Base-by-base conservation (phyloP, 257 asterid genomes). In the Osmanthus fragrans region DNA sequence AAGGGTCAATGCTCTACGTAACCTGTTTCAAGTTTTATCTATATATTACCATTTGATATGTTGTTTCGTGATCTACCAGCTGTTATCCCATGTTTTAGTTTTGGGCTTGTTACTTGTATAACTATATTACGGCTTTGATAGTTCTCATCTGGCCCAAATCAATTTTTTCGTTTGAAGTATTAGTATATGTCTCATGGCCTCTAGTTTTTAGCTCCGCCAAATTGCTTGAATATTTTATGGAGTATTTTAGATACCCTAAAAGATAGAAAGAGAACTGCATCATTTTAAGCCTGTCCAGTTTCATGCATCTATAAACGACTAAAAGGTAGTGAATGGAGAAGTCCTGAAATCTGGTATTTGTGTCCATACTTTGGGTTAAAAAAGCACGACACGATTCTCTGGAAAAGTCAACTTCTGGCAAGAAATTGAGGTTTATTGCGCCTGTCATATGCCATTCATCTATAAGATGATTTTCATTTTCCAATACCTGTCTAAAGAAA, bases 11-110 rank as follows among this genome's bases (percentile, higher is more conserved):
- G 9, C 27, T 30, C 69, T 71, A 30, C 6, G 18, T 21, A 51
- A 39, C 73, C 68, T 71, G 69, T 25, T 69, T 68, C 51, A 58
- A 51, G n/a, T 71, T 68, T 69, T 70, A 21, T 77, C 23, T 51
- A 13, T 45, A 60, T 45, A 49, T 37, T 76, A 47, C 74, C 56
- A 11, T 73, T 37, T 73, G 32, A 34, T 71, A 30, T 7, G 51
- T 32, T n/a, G 21, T 37, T n/a, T 10, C 19, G 19, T 40, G 49
- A 21, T 36, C 15, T 37, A 16, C 51, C 47, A 15, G 51, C 58
- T 58, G 15, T 21, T 5, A 58, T 71, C 12, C 49, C 60, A 71
- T 21, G 60, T 71, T 39, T 11, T 42, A 47, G 2, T 18, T 63
- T 63, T 3, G 18, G 18, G 2, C 16, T 63, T 2, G 36, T 60